phyloP scores from a whole-genome alignment of 306 rosid species.

The Fagus crenata region DNA sequence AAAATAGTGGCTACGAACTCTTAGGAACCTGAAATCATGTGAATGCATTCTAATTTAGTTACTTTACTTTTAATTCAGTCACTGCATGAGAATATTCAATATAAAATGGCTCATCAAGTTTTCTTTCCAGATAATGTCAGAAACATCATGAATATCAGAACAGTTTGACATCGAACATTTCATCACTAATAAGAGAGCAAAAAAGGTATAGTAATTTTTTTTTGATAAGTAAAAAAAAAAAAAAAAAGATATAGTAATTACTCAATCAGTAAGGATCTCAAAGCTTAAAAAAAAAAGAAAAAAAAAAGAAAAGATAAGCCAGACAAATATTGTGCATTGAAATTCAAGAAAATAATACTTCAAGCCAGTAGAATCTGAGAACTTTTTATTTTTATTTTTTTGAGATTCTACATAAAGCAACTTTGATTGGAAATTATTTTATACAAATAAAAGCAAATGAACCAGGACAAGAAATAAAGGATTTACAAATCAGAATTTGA shows the following conservation, averaged over 20 bases:
- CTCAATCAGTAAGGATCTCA: neutral
- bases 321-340: neutral
- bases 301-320: neutral
- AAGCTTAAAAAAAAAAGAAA: neutral
- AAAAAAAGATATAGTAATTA: neutral
- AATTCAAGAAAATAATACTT: neutral
- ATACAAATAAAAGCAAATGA: neutral
- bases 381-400: neutral
- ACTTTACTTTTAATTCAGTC: neutral
- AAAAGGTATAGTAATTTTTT: neutral
- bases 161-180: neutral
- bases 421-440: neutral
- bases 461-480: constrained; percentile 7
- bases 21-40: neutral
- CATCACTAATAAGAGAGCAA: neutral
- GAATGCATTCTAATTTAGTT: neutral
- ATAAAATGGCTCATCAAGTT: neutral
- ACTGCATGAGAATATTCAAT: neutral
- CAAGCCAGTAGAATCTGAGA: neutral
- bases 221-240: too few relatives aligned
- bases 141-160: neutral
- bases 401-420: neutral
- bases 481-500: neutral
- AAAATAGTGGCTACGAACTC: neutral
- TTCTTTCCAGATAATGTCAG: neutral